Conservation (phyloP, 805 yeast genomes). For the Hemisphaericaspora nanyangensis region DNA sequence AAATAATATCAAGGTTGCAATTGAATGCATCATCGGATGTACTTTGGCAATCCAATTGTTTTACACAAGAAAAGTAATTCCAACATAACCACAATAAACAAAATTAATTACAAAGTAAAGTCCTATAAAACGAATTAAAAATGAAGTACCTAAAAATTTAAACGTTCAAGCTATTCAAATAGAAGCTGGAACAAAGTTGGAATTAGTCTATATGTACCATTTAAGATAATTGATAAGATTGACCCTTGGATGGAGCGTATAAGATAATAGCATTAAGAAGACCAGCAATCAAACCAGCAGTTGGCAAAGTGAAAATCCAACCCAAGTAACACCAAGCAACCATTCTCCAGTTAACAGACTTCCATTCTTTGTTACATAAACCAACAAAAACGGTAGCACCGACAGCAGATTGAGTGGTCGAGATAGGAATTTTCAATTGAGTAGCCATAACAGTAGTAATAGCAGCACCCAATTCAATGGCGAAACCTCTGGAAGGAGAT, state of each 20-base stretch:
- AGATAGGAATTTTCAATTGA: constrained; percentile 65
- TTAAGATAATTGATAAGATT: no score
- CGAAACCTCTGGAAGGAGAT: constrained; percentile 75
- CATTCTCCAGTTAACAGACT: constrained; percentile 73
- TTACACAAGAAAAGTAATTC: no score
- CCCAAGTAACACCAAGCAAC: constrained; percentile 68
- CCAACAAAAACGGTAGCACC: constrained; percentile 80
- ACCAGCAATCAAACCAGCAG: constrained; percentile 73
- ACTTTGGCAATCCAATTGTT: no score
- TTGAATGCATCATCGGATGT: no score
- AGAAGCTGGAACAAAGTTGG: no score
- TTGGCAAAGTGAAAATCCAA: constrained; percentile 70
- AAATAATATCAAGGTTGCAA: no score
- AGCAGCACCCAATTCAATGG: constrained; percentile 77
- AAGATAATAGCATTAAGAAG: constrained; percentile 57
- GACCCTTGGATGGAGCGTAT: constrained; percentile 54
- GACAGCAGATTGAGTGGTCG: constrained; percentile 75
- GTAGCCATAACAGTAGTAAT: constrained; percentile 73
- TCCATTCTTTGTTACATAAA: constrained; percentile 59
- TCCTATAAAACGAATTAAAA: no score
- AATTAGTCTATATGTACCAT: no score
- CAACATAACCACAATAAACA: no score
- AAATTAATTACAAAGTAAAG: no score
- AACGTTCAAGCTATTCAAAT: no score
- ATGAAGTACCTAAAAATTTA: no score